Percentiles rank a stretch among this genome's conserved stretches.
Conservation (phyloP, 352 stramenopile species). For the Phytophthora megakarya region DNA sequence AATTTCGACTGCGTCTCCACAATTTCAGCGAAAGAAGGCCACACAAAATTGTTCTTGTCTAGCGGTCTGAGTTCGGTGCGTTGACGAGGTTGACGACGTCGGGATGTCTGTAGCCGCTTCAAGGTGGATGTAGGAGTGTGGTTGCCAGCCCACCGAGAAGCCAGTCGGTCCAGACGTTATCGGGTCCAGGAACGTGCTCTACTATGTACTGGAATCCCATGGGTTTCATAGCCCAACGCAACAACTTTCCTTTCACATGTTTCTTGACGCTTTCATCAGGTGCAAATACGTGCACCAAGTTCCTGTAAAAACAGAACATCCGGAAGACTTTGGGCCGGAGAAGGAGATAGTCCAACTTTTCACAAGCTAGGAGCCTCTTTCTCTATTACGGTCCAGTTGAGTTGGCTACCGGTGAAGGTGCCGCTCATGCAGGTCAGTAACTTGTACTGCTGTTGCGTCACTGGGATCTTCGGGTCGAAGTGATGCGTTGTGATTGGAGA, state of each 20-base stretch:
- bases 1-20: neutral
- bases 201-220: neutral
- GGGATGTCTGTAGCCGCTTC: too few relatives aligned
- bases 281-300: neutral
- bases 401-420: neutral
- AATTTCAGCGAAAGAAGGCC: too few relatives aligned
- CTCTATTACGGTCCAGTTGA: neutral
- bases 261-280: neutral
- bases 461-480: neutral
- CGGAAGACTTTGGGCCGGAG: neutral
- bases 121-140: too few relatives aligned
- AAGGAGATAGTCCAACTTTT: neutral
- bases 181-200: neutral
- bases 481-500: too few relatives aligned
- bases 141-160: too few relatives aligned
- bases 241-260: neutral
- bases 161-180: neutral
- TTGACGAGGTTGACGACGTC: too few relatives aligned
- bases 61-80: too few relatives aligned
- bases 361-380: neutral
- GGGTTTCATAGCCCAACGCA: neutral
- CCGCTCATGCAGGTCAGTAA: too few relatives aligned
- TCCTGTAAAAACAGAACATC: neutral
- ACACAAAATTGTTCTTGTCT: too few relatives aligned
- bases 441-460: neutral